phyloP scores from a whole-genome alignment of 2,329 filamentous ascomycete species.

The Botrytis medusae region DNA sequence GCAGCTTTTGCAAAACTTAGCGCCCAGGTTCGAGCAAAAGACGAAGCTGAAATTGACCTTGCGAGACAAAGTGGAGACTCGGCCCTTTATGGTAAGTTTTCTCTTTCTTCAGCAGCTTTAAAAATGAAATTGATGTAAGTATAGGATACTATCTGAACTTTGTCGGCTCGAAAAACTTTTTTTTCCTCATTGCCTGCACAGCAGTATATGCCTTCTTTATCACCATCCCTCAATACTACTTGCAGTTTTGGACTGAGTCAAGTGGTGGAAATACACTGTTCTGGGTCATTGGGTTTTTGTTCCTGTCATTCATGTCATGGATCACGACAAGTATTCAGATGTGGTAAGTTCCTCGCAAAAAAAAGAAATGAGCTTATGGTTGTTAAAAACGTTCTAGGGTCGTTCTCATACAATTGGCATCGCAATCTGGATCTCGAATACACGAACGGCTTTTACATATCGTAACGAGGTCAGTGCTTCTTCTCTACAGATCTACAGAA shows the following conservation, averaged over 20 bases:
- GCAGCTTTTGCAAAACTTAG: slow-evolving; percentile 25
- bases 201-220: slow-evolving; percentile 12
- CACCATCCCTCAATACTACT: slow-evolving; percentile 7
- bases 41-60: slow-evolving; percentile 32
- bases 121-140: neutral
- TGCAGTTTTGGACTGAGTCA: slow-evolving; percentile 6
- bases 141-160: slow-evolving; percentile 16
- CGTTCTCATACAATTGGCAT: slow-evolving; percentile 40
- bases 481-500: slow-evolving; percentile 24
- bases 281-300: neutral
- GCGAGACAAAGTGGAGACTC: slow-evolving; percentile 32
- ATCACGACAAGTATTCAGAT: slow-evolving; percentile 7
- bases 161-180: slow-evolving; percentile 10
- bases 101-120: slow-evolving; percentile 6
- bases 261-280: neutral
- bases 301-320: slow-evolving; percentile 13
- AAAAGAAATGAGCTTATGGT: neutral
- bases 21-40: slow-evolving; percentile 25
- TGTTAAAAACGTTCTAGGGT: neutral
- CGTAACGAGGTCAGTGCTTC: slow-evolving; percentile 32
- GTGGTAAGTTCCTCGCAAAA: slow-evolving; percentile 1
- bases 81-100: slow-evolving; percentile 27
- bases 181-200: neutral
- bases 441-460: slow-evolving; percentile 40
- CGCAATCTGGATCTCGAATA: slow-evolving; percentile 41